A percentile compares a stretch with the other conserved stretches of the same genome.
Evolutionary conservation across 441 rosid genomes (phyloP).

Genomic region (Arabidopsis lyrata): DNA sequence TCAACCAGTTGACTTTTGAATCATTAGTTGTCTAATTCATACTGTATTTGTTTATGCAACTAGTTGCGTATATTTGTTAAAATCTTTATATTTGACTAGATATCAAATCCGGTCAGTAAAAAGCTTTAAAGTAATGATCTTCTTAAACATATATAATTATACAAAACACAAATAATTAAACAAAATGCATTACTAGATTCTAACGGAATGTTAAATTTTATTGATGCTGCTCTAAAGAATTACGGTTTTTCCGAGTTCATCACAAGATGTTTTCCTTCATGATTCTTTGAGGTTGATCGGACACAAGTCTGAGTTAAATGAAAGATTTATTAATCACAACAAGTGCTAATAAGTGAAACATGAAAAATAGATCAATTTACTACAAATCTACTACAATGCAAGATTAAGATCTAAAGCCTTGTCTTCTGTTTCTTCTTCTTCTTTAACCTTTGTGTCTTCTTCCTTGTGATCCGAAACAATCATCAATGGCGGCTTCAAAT

Average conservation of each 20-base stretch:
- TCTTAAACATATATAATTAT: not conserved
- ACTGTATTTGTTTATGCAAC: not conserved
- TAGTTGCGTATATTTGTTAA: not conserved
- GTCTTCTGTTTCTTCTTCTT: not conserved
- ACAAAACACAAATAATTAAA: not conserved
- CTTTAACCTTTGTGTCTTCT: not conserved
- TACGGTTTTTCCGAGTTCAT: no score
- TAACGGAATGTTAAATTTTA: not conserved
- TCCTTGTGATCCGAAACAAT: conserved; percentile 26
- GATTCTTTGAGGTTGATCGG: not conserved
- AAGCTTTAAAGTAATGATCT: not conserved
- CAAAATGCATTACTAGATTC: not conserved
- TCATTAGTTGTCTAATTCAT: not conserved
- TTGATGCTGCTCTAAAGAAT: not conserved
- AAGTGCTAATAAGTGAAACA: conserved; percentile 16
- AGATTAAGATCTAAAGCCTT: conserved; percentile 44
- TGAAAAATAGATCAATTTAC: not conserved
- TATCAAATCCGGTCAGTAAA: not conserved
- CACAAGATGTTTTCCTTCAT: not conserved
- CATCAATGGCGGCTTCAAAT: conserved; percentile 32
- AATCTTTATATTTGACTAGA: not conserved
- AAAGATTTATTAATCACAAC: conserved; percentile 14
- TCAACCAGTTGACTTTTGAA: conserved; percentile 7
- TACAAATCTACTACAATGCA: conserved; percentile 37
- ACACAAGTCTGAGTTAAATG: not conserved